A percentile compares a stretch with the other conserved stretches of the same genome.
phyloP scores from a whole-genome alignment of 2,329 filamentous ascomycete genomes.

The Cordyceps cateniannulata region DNA sequence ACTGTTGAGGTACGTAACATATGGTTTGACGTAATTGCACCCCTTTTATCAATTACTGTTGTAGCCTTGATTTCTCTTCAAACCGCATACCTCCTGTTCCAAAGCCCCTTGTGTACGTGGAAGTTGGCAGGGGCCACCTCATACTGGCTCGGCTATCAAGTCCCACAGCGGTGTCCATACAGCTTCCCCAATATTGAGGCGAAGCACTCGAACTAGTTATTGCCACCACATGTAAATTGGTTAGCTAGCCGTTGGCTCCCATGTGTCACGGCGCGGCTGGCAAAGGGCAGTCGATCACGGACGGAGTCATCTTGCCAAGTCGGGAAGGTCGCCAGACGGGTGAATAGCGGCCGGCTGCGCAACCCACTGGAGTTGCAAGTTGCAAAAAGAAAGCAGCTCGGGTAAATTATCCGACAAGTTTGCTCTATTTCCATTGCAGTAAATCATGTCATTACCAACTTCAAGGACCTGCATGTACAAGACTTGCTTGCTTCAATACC shows the following conservation, averaged over 20 bases:
- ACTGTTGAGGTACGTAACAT: no score
- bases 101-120: not conserved
- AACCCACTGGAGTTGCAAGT: not conserved
- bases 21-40: no score
- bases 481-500: no score
- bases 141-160: not conserved
- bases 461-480: no score
- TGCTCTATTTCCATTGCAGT: no score
- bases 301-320: not conserved
- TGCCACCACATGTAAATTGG: not conserved
- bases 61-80: no score
- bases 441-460: no score
- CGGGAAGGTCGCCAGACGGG: not conserved
- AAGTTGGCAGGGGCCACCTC: not conserved
- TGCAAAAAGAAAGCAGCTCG: not conserved
- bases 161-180: not conserved
- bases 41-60: no score
- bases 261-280: not conserved
- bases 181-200: constrained; percentile 2
- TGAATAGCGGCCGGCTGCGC: not conserved
- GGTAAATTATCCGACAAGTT: not conserved
- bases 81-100: not conserved
- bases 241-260: not conserved
- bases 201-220: not conserved
- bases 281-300: not conserved